phyloP scores from a whole-genome alignment of 768 basidiomycete genomes.

The Crepidotus variabilis region DNA sequence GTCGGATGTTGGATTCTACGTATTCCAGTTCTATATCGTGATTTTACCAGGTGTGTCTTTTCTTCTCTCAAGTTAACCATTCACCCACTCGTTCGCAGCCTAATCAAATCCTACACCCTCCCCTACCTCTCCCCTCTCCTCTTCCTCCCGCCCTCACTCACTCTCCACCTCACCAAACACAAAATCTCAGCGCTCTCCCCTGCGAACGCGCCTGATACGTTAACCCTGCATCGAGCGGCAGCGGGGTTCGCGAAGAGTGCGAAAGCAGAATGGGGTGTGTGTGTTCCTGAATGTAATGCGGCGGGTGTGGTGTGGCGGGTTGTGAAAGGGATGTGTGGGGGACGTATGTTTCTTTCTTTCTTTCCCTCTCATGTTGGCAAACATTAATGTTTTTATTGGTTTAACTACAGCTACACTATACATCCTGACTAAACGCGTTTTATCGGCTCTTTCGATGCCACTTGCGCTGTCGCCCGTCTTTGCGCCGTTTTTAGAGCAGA shows the following conservation, averaged over 20 bases:
- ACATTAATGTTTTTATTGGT: too few species aligned
- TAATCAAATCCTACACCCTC: conserved; percentile 71
- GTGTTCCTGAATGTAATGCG: conserved; percentile 71
- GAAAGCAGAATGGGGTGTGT: conserved; percentile 49
- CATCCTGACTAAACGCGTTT: conserved; percentile 55
- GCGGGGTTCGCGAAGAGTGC: conserved; percentile 61
- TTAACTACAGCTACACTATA: conserved; percentile 74
- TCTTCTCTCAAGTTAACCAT: not conserved
- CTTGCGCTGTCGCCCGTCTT: conserved; percentile 57
- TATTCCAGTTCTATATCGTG: conserved; percentile 70
- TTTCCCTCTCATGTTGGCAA: too few species aligned
- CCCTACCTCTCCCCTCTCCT: conserved; percentile 77
- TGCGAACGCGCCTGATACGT: conserved; percentile 61
- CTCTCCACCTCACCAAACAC: conserved; percentile 69
- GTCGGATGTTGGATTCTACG: conserved; percentile 79
- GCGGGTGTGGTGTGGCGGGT: conserved; percentile 78
- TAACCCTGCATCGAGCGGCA: conserved; percentile 54
- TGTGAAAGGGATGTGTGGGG: conserved; percentile 62
- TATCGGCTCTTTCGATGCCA: conserved; percentile 51
- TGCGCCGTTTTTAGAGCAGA: conserved; percentile 34
- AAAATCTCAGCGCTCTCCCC: conserved; percentile 66
- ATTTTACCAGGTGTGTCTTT: conserved; percentile 62
- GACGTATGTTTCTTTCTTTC: conserved; percentile 54
- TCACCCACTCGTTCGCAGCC: conserved; percentile 31
- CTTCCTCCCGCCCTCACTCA: conserved; percentile 58